A percentile compares a stretch with the other conserved stretches of the same genome.
Evolutionary conservation across 2,329 filamentous ascomycete genomes (phyloP).

Genomic region (Calonectria pseudoturangicola): DNA sequence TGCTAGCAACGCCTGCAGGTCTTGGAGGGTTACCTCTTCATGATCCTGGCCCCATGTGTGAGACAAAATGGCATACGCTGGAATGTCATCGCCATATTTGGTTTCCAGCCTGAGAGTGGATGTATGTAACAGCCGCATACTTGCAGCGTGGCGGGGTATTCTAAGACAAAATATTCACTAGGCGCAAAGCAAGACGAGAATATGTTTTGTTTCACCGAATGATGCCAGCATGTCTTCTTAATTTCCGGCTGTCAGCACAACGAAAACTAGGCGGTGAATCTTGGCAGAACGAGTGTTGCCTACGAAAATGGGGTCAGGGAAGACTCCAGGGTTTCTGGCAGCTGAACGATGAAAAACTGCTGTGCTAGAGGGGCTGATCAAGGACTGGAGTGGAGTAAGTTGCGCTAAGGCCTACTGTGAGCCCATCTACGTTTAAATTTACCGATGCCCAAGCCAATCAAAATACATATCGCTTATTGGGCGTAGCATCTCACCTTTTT

Average conservation of each 20-base stretch:
- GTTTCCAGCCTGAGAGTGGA: background rate
- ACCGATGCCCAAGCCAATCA: constrained; percentile 1
- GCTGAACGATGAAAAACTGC: too few relatives aligned
- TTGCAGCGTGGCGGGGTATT: background rate
- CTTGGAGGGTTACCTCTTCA: constrained; percentile 31
- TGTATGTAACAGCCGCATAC: constrained; percentile 19
- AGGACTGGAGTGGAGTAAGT: too few relatives aligned
- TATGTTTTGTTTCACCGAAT: background rate
- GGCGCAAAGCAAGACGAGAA: background rate
- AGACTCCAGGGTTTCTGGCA: background rate
- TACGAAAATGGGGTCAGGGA: background rate
- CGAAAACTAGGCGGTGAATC: background rate
- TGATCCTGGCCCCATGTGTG: constrained; percentile 34
- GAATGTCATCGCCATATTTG: constrained; percentile 4
- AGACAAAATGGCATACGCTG: constrained; percentile 33
- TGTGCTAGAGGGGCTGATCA: too few relatives aligned
- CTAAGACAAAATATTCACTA: background rate
- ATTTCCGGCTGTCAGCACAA: background rate
- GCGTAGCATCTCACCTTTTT: background rate
- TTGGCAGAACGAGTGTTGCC: background rate
- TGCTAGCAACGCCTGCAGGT: background rate
- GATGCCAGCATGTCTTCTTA: background rate
- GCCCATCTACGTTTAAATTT: background rate
- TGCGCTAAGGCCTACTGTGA: background rate
- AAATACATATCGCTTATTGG: background rate